Evolutionary conservation across 148 eudicot species (phyloP), one percentile per base, ranked within the genome.

Genomic region (Persicaria tinctoria): DNA sequence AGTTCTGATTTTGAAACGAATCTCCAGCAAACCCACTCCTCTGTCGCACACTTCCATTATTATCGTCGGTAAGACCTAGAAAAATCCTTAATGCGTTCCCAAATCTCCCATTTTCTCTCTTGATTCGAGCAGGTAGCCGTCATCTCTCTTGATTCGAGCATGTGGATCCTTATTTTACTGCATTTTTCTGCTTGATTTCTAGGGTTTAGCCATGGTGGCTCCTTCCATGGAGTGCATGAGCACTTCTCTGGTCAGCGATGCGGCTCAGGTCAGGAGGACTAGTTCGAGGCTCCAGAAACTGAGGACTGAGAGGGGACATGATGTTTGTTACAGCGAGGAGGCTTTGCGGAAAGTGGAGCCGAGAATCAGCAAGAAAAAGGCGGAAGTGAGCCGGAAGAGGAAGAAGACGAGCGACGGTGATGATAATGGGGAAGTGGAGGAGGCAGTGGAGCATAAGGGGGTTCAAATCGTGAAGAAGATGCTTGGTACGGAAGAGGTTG

Each of bases 201-300:
- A 7, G 32, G 63, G 12, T 51, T 16, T 3, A 14, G 18, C 6
- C 63, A 57, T 17, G 27, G 32, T 57, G 27, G 63, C 32, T 9
- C 3, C 63, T 17, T 57, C 63, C 17, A 57, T 57, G 27, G 63
- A 57, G 63, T 57, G 63, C 27, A 57, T 55, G 59, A n/a, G 63
- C 63, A 17, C 27, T 57, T 4, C 63, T 57, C 63, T 23, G 63
- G 63, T 9, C 27, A 57, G 7, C 18, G 59, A 55, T 55, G 66
- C 2, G 66, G 20, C 41, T 23, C 38, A 27, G 46, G 23, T 12
- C 45, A 11, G 81, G 66, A 79, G 87, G 12, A 73, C 76, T 8
- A 88, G 92, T 72, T 81, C 81, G 5, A 75, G 86, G 72, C 75
- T 83, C 9, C 74, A 75, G 17, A 78, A 84, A 6, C 63, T 77